phyloP scores from a whole-genome alignment of 495 filamentous ascomycete genomes.

The Podospora tetraspora region DNA sequence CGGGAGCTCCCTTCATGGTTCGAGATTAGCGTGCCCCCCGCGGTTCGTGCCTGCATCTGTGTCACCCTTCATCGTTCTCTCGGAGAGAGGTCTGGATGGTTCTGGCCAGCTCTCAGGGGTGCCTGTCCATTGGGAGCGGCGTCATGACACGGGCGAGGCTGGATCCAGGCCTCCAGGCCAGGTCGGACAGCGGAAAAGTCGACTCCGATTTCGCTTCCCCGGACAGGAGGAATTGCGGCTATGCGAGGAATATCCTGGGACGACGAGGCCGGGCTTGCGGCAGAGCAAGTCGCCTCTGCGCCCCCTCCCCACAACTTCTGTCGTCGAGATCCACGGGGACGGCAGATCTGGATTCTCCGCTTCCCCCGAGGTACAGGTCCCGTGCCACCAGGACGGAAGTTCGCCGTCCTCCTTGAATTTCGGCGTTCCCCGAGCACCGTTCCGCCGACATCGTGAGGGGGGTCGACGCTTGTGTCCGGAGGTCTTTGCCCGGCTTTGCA shows the following conservation, averaged over 20 bases:
- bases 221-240: background rate
- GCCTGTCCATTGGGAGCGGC: background rate
- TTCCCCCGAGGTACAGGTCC: background rate
- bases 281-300: background rate
- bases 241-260: background rate
- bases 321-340: background rate
- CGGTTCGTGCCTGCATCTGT: background rate
- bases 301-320: slow-evolving; percentile 3
- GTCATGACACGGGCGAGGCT: background rate
- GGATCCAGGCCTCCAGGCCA: background rate
- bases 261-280: background rate
- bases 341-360: background rate
- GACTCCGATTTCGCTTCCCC: slow-evolving; percentile 11
- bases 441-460: background rate
- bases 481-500: background rate
- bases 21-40: background rate
- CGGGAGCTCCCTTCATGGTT: background rate
- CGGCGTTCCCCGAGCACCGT: background rate
- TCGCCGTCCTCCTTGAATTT: background rate
- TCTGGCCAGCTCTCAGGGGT: background rate
- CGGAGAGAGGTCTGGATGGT: background rate
- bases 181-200: slow-evolving; percentile 3
- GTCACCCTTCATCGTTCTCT: background rate
- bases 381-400: background rate
- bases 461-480: background rate